Percentiles rank a stretch among this genome's conserved stretches.
These are phyloP conservation scores for Pseudonectria buxi DNA, from an alignment of 2,329 filamentous ascomycete genomes.

Conservation along the genomic window DNA sequence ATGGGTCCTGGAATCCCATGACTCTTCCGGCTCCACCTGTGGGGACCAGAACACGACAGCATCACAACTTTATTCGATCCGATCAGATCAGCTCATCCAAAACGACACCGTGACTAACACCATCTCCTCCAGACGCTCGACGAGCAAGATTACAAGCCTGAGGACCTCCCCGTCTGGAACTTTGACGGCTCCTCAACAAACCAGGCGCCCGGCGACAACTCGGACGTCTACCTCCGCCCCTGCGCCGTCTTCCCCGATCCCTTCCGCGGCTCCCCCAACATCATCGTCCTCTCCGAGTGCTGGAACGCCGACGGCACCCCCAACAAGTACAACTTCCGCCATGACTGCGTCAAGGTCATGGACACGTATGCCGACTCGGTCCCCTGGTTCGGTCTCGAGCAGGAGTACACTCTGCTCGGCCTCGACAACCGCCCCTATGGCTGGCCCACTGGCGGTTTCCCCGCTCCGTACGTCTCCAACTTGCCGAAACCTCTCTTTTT, in stretches of 20 bases:
- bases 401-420: constrained; percentile 83
- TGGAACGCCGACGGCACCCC: constrained; percentile 91
- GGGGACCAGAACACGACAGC: too few relatives aligned
- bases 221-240: constrained; percentile 92
- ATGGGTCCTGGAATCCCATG: too few relatives aligned
- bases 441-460: constrained; percentile 64
- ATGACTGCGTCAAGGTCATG: constrained; percentile 87
- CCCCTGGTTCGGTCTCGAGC: constrained; percentile 97
- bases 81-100: too few relatives aligned
- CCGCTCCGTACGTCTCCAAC: constrained; percentile 56
- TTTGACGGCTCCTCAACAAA: constrained; percentile 76
- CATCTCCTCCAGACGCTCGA: constrained; percentile 40
- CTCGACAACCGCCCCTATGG: constrained; percentile 82
- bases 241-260: constrained; percentile 86
- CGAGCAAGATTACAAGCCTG: constrained; percentile 42
- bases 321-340: constrained; percentile 98
- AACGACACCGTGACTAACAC: too few relatives aligned
- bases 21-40: too few relatives aligned
- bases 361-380: constrained; percentile 72
- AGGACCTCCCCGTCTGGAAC: constrained; percentile 50
- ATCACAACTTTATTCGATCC: too few relatives aligned
- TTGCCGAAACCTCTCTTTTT: not conserved
- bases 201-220: constrained; percentile 92
- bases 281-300: constrained; percentile 90
- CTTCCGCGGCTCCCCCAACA: constrained; percentile 83